Conservation (phyloP, 176 grass and related monocot species). For the Juncus effusus region DNA sequence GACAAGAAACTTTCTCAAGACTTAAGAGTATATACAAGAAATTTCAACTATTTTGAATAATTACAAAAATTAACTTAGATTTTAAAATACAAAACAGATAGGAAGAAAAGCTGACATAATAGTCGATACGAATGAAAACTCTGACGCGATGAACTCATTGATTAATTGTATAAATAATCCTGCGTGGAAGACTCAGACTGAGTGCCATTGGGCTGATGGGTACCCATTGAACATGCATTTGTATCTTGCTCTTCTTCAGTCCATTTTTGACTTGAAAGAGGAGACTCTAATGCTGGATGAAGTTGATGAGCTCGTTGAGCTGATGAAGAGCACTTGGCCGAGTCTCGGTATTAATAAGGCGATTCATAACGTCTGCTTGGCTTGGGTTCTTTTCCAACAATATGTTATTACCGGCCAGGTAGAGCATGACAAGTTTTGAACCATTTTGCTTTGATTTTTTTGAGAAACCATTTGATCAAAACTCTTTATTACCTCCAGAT, state of each 20-base stretch:
- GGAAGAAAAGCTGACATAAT: constrained; percentile 59
- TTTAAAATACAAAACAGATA: constrained; percentile 30
- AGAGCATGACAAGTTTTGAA: too few species aligned
- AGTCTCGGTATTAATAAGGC: constrained; percentile 53
- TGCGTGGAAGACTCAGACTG: constrained; percentile 41
- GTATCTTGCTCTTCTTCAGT: constrained; percentile 59
- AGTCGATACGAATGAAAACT: constrained; percentile 74
- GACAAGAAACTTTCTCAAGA: not conserved
- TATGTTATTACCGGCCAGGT: constrained; percentile 66
- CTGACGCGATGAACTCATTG: constrained; percentile 58
- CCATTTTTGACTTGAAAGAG: constrained; percentile 64
- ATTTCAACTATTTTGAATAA: constrained; percentile 33
- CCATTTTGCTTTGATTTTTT: too few species aligned
- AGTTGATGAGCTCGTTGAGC: constrained; percentile 84
- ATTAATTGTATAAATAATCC: constrained; percentile 52
- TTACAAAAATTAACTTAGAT: constrained; percentile 3
- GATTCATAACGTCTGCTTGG: constrained; percentile 67
- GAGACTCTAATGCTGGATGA: constrained; percentile 69
- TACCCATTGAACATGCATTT: constrained; percentile 79
- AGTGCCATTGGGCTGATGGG: constrained; percentile 85
- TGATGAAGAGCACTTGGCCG: constrained; percentile 84
- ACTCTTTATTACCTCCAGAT: too few species aligned
- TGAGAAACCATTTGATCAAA: too few species aligned
- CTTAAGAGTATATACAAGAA: not conserved
- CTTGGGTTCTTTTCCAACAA: constrained; percentile 77